Conservation (phyloP, 1,284 basidiomycete genomes). For the Tilletia indica region DNA sequence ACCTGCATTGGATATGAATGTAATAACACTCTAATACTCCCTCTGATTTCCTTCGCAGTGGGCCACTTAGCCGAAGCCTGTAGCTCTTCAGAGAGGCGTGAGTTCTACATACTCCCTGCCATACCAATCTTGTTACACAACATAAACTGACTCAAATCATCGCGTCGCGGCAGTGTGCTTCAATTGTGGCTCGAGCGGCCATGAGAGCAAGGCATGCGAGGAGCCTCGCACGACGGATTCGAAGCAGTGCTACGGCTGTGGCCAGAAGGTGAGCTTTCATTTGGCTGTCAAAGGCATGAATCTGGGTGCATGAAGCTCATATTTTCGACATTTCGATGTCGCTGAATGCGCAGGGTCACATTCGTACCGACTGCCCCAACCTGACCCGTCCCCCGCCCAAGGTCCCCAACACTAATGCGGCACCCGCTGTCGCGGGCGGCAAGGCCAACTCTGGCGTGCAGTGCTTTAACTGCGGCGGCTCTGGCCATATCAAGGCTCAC, state of each 20-base stretch:
- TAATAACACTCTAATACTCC: background rate
- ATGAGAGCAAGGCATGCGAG: slow-evolving; percentile 34
- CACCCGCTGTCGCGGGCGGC: slow-evolving; percentile 5
- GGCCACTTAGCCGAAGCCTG: slow-evolving; percentile 42
- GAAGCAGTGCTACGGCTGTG: slow-evolving; percentile 42
- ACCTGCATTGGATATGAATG: too few relatives aligned
- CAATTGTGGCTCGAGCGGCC: slow-evolving; percentile 35
- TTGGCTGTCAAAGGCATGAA: background rate
- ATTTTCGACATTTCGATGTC: too few relatives aligned
- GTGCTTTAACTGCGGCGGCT: slow-evolving; percentile 30
- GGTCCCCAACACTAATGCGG: slow-evolving; percentile 8
- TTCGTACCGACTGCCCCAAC: slow-evolving; percentile 33
- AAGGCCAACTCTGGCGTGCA: slow-evolving; percentile 21
- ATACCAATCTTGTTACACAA: too few relatives aligned
- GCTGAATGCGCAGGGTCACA: slow-evolving; percentile 26
- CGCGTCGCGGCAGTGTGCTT: slow-evolving; percentile 27
- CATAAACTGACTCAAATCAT: too few relatives aligned
- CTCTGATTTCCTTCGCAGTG: slow-evolving; percentile 21
- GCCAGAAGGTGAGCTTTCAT: slow-evolving; percentile 17
- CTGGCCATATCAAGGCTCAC: slow-evolving; percentile 24
- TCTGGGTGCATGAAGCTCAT: background rate
- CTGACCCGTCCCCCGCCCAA: slow-evolving; percentile 19
- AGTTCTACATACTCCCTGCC: background rate
- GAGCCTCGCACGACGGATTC: slow-evolving; percentile 31
- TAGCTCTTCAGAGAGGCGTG: slow-evolving; percentile 30